Evolutionary conservation across 441 rosid genomes (phyloP).

Genomic region (Corymbia citriodora): DNA sequence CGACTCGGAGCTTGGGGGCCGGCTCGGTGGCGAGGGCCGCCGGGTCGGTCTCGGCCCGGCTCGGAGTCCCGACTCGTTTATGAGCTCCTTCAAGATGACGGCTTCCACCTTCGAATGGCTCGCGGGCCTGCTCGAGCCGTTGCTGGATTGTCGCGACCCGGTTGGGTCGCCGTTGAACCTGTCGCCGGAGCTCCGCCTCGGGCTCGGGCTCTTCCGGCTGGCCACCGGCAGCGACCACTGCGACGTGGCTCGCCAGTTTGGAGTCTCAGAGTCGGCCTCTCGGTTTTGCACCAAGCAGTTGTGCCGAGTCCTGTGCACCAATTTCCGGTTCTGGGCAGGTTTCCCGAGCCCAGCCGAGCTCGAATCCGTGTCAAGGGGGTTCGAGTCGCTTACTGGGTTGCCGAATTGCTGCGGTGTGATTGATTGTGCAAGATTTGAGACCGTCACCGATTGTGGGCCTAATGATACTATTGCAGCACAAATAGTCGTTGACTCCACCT

Average conservation of each 20-base stretch:
- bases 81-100: constrained; percentile 36
- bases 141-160: constrained; percentile 69
- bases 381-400: constrained; percentile 31
- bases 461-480: constrained; percentile 36
- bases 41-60: constrained; percentile 7
- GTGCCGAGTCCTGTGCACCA: constrained; percentile 61
- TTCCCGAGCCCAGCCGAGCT: constrained; percentile 45
- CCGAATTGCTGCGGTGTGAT: constrained; percentile 56
- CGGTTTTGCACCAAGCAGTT: constrained; percentile 51
- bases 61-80: constrained; percentile 37
- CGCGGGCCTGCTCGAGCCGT: constrained; percentile 60
- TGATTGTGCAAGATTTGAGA: constrained; percentile 30
- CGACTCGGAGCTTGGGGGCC: constrained; percentile 6
- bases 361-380: constrained; percentile 27
- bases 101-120: constrained; percentile 62
- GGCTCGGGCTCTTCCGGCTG: constrained; percentile 45
- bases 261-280: constrained; percentile 44
- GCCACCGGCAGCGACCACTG: constrained; percentile 35
- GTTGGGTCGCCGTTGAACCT: constrained; percentile 43
- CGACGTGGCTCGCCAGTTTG: constrained; percentile 39
- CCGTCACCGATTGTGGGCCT: not conserved
- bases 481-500: constrained; percentile 52
- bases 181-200: constrained; percentile 45
- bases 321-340: constrained; percentile 58
- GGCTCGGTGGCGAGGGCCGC: not conserved